Evolutionary conservation across 352 stramenopile species (phyloP).

Genomic region (Elongisporangium anandrum): DNA sequence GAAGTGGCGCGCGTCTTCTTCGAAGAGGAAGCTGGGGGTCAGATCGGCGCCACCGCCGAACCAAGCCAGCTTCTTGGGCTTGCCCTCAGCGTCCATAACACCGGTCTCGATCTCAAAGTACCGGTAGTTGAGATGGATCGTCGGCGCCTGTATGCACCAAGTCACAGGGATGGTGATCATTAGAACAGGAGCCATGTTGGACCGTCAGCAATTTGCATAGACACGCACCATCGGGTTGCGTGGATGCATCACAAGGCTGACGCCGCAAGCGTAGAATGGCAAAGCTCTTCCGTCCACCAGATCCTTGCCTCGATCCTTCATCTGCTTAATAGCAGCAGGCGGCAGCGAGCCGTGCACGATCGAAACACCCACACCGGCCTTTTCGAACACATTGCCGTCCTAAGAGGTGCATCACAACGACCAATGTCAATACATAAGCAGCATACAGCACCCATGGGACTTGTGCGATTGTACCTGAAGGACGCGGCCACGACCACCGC

Average conservation of each 20-base stretch:
- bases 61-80: conserved; percentile 85
- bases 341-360: conserved; percentile 97
- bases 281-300: conserved; percentile 72
- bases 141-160: conserved; percentile 59
- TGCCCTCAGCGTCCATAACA: conserved; percentile 71
- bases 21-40: conserved; percentile 95
- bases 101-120: conserved; percentile 96
- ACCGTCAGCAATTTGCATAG: background rate
- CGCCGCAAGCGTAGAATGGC: conserved; percentile 95
- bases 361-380: conserved; percentile 96
- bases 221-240: conserved; percentile 67
- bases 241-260: conserved; percentile 97
- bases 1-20: conserved; percentile 96
- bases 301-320: conserved; percentile 73
- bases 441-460: conserved; percentile 6
- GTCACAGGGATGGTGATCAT: conserved; percentile 14
- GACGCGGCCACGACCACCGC: conserved; percentile 93
- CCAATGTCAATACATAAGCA: conserved; percentile 8
- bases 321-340: conserved; percentile 78
- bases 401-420: conserved; percentile 29
- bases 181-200: background rate
- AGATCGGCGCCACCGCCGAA: conserved; percentile 97
- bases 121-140: conserved; percentile 97
- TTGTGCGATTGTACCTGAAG: conserved; percentile 40
- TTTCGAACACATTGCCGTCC: conserved; percentile 96